Evolutionary conservation across 495 filamentous ascomycete species (phyloP).

Genomic region (Penicillium subrubescens): DNA sequence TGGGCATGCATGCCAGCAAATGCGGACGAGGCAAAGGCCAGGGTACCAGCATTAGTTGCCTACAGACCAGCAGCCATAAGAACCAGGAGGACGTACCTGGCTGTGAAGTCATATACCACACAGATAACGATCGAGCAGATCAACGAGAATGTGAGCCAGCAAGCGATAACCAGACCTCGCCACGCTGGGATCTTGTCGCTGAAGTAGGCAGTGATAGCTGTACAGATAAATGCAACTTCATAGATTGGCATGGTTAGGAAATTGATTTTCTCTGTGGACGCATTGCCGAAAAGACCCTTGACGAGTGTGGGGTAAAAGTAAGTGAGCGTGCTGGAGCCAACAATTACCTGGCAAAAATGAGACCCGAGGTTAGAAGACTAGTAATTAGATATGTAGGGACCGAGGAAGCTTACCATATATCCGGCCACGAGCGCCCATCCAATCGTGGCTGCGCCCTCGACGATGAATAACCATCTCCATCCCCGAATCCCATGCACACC

Average conservation of each 20-base stretch:
- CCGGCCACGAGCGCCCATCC: conserved; percentile 28
- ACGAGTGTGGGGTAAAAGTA: conserved; percentile 59
- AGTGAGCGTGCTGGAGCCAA: conserved; percentile 46
- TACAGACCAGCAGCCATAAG: conserved; percentile 54
- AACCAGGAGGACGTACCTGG: conserved; percentile 55
- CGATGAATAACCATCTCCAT: conserved; percentile 74
- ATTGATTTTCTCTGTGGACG: conserved; percentile 42
- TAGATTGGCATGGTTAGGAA: conserved; percentile 42
- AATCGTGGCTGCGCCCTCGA: conserved; percentile 63
- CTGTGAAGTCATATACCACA: conserved; percentile 44
- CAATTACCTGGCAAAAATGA: conserved; percentile 24
- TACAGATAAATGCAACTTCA: conserved; percentile 43
- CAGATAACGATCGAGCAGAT: conserved; percentile 46
- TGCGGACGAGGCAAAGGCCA: conserved; percentile 47
- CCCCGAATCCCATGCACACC: conserved; percentile 55
- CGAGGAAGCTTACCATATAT: conserved; percentile 28
- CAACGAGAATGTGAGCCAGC: conserved; percentile 42
- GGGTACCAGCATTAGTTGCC: conserved; percentile 45
- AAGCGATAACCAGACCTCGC: conserved; percentile 34
- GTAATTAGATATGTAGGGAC: background rate
- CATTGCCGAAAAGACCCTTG: conserved; percentile 45
- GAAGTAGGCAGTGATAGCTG: conserved; percentile 35
- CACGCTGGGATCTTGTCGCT: conserved; percentile 34
- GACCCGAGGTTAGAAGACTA: background rate
- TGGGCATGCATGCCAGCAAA: conserved; percentile 39